Conservation (phyloP, 176 grass and related monocot species). For the Calamus simplicifolius region DNA sequence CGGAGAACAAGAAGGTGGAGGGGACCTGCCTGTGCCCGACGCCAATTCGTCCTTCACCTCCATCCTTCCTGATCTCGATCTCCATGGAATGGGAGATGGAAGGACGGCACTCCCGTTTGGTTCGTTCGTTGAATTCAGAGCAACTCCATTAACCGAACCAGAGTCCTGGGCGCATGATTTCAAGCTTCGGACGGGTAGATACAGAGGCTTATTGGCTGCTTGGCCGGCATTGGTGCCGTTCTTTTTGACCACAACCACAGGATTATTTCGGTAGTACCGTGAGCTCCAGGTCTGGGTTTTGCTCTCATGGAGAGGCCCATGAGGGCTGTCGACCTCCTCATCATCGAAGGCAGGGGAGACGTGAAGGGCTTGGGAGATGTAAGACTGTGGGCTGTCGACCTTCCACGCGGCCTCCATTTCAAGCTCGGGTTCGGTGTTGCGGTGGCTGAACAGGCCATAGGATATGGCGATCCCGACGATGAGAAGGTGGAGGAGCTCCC, state of each 20-base stretch:
- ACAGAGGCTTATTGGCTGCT: slow-evolving; percentile 25
- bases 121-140: neutral
- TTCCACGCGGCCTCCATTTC: neutral
- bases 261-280: slow-evolving; percentile 28
- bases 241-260: slow-evolving; percentile 40
- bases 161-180: slow-evolving; percentile 19
- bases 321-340: neutral
- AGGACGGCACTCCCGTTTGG: slow-evolving; percentile 33
- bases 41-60: slow-evolving; percentile 23
- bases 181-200: slow-evolving; percentile 49
- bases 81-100: slow-evolving; percentile 91
- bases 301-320: neutral
- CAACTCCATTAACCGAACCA: neutral
- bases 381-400: slow-evolving; percentile 21
- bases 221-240: slow-evolving; percentile 11
- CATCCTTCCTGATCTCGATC: slow-evolving; percentile 36
- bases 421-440: slow-evolving; percentile 31
- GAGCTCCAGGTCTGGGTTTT: slow-evolving; percentile 51
- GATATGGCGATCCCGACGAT: slow-evolving; percentile 64
- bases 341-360: slow-evolving; percentile 34
- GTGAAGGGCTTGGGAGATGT: slow-evolving; percentile 51
- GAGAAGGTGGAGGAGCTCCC: slow-evolving; percentile 71
- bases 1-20: neutral
- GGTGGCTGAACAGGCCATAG: slow-evolving; percentile 71
- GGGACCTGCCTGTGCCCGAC: neutral